A percentile compares a stretch with the other conserved stretches of the same genome.
Evolutionary conservation across 2,329 filamentous ascomycete genomes (phyloP).

Genomic region (Fusarium odoratissimum): DNA sequence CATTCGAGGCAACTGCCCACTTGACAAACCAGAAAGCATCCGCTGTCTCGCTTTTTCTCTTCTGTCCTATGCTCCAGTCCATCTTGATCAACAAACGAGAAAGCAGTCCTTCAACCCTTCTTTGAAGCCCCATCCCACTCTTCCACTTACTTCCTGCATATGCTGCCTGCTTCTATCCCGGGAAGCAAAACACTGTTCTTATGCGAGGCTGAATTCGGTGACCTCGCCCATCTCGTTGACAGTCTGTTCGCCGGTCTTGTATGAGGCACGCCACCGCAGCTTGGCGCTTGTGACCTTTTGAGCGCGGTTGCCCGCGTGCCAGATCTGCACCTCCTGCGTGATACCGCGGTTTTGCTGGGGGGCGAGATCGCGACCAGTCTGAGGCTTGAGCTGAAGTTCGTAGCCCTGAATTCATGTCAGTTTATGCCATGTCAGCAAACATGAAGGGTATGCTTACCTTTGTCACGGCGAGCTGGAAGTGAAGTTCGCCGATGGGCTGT

Average conservation of each 20-base stretch:
- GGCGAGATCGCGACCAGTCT: slow-evolving; percentile 80
- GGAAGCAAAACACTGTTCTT: slow-evolving; percentile 7
- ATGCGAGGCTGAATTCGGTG: slow-evolving; percentile 80
- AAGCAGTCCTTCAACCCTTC: neutral
- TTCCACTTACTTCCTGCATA: neutral
- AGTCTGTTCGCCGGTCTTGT: slow-evolving; percentile 73
- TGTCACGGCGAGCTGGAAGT: slow-evolving; percentile 92
- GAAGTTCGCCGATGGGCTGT: slow-evolving; percentile 79
- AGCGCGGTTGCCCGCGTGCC: slow-evolving; percentile 74
- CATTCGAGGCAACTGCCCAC: slow-evolving; percentile 11
- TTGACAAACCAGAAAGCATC: slow-evolving; percentile 31
- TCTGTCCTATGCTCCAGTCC: slow-evolving; percentile 14
- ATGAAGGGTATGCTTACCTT: slow-evolving; percentile 70
- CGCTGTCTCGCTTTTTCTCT: slow-evolving; percentile 36
- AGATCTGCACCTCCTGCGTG: slow-evolving; percentile 81
- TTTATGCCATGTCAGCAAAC: neutral
- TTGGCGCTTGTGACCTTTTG: slow-evolving; percentile 83
- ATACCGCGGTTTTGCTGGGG: slow-evolving; percentile 81
- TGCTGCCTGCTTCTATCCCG: neutral
- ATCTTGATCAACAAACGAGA: slow-evolving; percentile 1
- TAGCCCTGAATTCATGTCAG: slow-evolving; percentile 69
- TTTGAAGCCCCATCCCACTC: neutral
- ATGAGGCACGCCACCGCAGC: slow-evolving; percentile 88
- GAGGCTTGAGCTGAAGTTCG: slow-evolving; percentile 83
- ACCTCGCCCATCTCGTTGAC: slow-evolving; percentile 89